Conservation (phyloP, 495 filamentous ascomycete species). For the Talaromyces adpressus region DNA sequence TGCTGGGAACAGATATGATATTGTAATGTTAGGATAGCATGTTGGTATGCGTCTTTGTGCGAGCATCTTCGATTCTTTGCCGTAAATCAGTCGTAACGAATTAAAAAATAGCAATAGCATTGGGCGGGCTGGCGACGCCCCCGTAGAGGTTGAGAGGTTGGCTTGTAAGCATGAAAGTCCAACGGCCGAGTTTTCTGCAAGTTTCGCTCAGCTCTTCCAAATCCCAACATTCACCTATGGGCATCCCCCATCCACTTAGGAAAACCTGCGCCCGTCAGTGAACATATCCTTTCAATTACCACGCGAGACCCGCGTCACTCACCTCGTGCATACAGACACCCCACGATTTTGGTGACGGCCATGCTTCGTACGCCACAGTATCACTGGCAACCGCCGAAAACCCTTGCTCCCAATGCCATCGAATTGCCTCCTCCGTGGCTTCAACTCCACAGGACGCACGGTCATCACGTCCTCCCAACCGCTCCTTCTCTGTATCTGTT, state of each 20-base stretch:
- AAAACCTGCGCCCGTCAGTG: conserved; percentile 2
- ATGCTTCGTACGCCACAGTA: conserved; percentile 19
- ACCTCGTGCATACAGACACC: conserved; percentile 12
- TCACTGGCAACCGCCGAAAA: conserved; percentile 24
- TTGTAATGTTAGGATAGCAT: no score
- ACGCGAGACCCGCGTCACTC: neutral
- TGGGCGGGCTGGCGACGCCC: conserved; percentile 38
- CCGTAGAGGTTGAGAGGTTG: conserved; percentile 36
- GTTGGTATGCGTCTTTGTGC: no score
- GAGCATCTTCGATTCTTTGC: no score
- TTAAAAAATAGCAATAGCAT: conserved; percentile 37
- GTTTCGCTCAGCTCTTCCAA: conserved; percentile 41
- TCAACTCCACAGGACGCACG: conserved; percentile 18
- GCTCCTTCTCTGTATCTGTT: conserved; percentile 12
- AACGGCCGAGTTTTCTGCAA: conserved; percentile 33
- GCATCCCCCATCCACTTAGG: conserved; percentile 16
- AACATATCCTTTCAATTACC: neutral
- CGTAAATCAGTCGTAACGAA: no score
- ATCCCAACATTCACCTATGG: conserved; percentile 15
- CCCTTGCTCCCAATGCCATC: conserved; percentile 25
- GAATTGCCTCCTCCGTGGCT: conserved; percentile 14
- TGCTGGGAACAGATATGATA: no score
- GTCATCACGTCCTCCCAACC: conserved; percentile 13
- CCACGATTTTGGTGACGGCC: conserved; percentile 8
- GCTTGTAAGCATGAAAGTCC: conserved; percentile 34